A percentile compares a stretch with the other conserved stretches of the same genome.
Conservation (phyloP, 2,329 filamentous ascomycete genomes). For the Colletotrichum phormii region DNA sequence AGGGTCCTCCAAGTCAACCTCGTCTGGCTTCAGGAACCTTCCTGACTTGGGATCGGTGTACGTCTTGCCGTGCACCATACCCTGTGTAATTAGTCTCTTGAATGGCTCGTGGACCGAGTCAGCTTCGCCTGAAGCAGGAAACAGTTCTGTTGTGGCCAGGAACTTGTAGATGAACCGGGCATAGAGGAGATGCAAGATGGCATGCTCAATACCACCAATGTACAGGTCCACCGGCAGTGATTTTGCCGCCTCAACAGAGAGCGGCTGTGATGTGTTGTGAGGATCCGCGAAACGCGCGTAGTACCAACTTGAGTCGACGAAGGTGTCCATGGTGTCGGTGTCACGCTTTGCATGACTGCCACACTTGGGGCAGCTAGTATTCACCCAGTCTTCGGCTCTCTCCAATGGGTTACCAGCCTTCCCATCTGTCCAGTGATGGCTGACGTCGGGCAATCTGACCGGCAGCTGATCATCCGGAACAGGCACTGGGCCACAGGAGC, state of each 20-base stretch:
- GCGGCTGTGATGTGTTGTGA: slow-evolving; percentile 69
- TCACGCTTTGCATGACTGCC: slow-evolving; percentile 78
- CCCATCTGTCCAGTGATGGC: slow-evolving; percentile 74
- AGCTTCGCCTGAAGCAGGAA: slow-evolving; percentile 52
- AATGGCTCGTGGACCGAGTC: slow-evolving; percentile 76
- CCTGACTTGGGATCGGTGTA: slow-evolving; percentile 80
- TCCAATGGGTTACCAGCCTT: slow-evolving; percentile 83
- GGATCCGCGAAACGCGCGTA: slow-evolving; percentile 84
- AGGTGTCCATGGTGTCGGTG: slow-evolving; percentile 96
- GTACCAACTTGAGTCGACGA: slow-evolving; percentile 96
- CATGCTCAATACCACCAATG: slow-evolving; percentile 89
- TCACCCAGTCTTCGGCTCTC: slow-evolving; percentile 77
- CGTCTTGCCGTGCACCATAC: slow-evolving; percentile 93
- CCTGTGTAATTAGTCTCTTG: slow-evolving; percentile 84
- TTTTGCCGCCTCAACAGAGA: slow-evolving; percentile 70
- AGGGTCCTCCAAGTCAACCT: slow-evolving; percentile 73
- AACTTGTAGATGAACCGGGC: slow-evolving; percentile 93
- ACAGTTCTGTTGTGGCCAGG: slow-evolving; percentile 67
- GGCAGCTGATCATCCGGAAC: slow-evolving; percentile 83
- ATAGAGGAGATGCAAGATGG: slow-evolving; percentile 89
- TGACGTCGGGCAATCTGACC: slow-evolving; percentile 77
- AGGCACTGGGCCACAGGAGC: slow-evolving; percentile 80
- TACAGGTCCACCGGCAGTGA: slow-evolving; percentile 87
- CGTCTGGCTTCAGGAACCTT: slow-evolving; percentile 80
- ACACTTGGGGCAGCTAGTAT: slow-evolving; percentile 82